Evolutionary conservation across 1,284 basidiomycete species (phyloP).

Genomic region (Malassezia caprae): DNA sequence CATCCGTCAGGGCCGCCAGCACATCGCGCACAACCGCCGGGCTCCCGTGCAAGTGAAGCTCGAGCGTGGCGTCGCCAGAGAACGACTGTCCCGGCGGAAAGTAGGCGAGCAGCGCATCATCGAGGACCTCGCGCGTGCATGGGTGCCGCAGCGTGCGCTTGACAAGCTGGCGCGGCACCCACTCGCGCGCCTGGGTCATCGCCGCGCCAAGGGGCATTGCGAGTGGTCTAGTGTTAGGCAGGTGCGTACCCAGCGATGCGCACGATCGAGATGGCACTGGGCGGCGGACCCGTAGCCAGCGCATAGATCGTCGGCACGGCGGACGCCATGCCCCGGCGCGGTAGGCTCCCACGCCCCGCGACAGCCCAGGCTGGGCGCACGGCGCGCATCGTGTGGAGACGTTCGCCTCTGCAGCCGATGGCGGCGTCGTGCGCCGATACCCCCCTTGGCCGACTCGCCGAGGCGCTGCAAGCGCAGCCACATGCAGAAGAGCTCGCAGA

Average conservation of each 20-base stretch:
- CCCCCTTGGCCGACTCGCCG: neutral
- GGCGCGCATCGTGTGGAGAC: neutral
- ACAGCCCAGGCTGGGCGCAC: neutral
- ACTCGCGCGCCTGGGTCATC: conserved; percentile 51
- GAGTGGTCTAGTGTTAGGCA: neutral
- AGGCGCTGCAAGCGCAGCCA: neutral
- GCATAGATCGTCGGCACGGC: conserved; percentile 63
- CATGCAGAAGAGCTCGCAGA: conserved; percentile 11
- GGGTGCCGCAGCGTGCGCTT: conserved; percentile 64
- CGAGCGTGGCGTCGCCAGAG: conserved; percentile 70
- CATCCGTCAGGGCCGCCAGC: conserved; percentile 56
- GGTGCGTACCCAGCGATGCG: conserved; percentile 61
- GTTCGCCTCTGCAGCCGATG: neutral
- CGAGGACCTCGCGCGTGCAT: conserved; percentile 57
- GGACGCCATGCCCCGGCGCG: neutral
- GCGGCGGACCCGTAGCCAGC: conserved; percentile 70
- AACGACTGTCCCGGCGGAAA: conserved; percentile 67
- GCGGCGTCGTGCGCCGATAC: neutral
- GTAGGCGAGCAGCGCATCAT: conserved; percentile 64
- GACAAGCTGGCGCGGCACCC: conserved; percentile 54
- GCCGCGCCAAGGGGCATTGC: conserved; percentile 53
- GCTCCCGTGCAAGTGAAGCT: conserved; percentile 79
- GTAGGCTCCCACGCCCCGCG: neutral
- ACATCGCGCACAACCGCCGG: conserved; percentile 64
- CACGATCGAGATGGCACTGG: conserved; percentile 68